Conservation (phyloP, 2,329 filamentous ascomycete species). For the Trichoderma sp. region DNA sequence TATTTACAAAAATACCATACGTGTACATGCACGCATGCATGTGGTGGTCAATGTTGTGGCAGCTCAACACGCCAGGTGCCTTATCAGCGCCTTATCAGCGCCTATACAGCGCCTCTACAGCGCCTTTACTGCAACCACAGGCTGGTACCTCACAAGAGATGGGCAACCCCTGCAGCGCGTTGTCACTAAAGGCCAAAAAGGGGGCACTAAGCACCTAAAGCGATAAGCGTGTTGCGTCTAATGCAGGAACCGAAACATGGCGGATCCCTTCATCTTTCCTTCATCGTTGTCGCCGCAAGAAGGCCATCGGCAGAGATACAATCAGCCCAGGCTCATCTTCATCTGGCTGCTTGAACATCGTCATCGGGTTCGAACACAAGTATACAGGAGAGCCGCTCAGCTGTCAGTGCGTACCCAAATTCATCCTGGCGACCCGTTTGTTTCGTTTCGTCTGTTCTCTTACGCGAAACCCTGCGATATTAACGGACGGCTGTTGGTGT, state of each 20-base stretch:
- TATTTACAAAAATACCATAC: background rate
- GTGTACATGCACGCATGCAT: background rate
- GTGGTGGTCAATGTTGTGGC: background rate
- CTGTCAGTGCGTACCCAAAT: background rate
- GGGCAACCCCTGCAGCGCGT: slow-evolving; percentile 19
- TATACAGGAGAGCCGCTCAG: background rate
- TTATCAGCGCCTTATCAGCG: background rate
- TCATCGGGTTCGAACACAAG: background rate
- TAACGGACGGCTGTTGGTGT: background rate
- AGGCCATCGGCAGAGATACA: background rate
- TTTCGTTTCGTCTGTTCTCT: slow-evolving; percentile 12
- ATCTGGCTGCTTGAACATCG: background rate
- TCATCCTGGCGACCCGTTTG: background rate
- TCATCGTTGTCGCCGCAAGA: background rate
- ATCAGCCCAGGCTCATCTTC: background rate
- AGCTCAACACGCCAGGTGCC: background rate
- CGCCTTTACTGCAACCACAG: background rate
- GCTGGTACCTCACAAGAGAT: background rate
- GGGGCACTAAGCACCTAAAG: slow-evolving; percentile 7
- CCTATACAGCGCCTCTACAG: background rate
- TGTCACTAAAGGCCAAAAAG: background rate
- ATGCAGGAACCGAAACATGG: slow-evolving; percentile 24
- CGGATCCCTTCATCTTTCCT: background rate
- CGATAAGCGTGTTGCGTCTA: slow-evolving; percentile 13
- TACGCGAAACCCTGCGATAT: slow-evolving; percentile 13